phyloP scores from a whole-genome alignment of 805 yeast genomes.

The Ogataea thermomethanolica region DNA sequence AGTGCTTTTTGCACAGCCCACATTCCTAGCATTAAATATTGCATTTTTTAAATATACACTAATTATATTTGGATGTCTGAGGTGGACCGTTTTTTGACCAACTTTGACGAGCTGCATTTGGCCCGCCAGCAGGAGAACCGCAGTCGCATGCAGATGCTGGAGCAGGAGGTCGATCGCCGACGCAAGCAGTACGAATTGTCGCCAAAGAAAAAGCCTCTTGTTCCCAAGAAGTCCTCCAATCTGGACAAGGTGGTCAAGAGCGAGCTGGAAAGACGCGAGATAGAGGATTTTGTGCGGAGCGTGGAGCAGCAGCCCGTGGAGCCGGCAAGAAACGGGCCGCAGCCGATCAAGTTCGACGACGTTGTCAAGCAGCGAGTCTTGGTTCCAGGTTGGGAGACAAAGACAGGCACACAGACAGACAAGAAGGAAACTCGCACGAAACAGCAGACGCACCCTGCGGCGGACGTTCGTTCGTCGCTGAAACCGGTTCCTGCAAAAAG shows the following conservation, averaged over 20 bases:
- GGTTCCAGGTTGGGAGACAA: not conserved
- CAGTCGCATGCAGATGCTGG: slow-evolving; percentile 15
- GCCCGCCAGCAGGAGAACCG: slow-evolving; percentile 21
- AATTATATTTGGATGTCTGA: too few relatives aligned
- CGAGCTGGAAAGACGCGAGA: not conserved
- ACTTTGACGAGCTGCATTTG: slow-evolving; percentile 20
- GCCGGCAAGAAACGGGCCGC: not conserved
- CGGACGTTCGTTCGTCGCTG: not conserved
- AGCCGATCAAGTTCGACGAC: slow-evolving; percentile 1
- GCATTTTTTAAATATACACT: not conserved
- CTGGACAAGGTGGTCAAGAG: slow-evolving; percentile 6
- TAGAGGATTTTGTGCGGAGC: not conserved
- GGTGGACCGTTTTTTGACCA: slow-evolving; percentile 24
- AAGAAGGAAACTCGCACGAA: too few relatives aligned
- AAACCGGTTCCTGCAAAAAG: too few relatives aligned
- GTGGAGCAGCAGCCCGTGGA: not conserved
- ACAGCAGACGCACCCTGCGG: not conserved
- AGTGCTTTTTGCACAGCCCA: slow-evolving; percentile 4
- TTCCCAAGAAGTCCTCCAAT: slow-evolving; percentile 25
- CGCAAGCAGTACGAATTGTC: slow-evolving; percentile 20
- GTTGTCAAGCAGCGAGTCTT: not conserved
- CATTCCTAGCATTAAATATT: not conserved
- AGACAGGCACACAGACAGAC: not conserved
- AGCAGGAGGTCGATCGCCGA: slow-evolving; percentile 21
- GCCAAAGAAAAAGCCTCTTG: slow-evolving; percentile 24